Evolutionary conservation across 2,329 filamentous ascomycete genomes (phyloP).

Genomic region (Ceratocystis cubensis): DNA sequence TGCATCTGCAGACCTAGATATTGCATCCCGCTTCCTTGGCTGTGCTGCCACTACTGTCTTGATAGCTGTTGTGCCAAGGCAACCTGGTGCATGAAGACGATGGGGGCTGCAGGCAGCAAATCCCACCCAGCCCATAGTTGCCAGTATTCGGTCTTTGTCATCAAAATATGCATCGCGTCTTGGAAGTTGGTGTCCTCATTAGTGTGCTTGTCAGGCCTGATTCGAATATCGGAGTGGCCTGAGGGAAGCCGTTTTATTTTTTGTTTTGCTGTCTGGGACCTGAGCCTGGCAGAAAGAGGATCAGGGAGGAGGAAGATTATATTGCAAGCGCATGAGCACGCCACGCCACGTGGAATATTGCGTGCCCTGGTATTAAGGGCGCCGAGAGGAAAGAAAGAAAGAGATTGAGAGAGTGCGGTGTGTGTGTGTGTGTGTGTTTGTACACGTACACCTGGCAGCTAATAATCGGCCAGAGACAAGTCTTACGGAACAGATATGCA

Average conservation of each 20-base stretch:
- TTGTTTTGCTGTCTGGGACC: background rate
- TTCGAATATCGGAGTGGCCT: background rate
- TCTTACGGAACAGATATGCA: no score
- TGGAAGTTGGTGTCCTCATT: slow-evolving; percentile 11
- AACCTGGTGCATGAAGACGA: background rate
- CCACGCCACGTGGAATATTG: background rate
- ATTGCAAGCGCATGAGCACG: background rate
- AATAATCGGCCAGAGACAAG: no score
- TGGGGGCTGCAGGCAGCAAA: background rate
- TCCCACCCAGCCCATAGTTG: no score
- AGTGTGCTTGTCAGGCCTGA: slow-evolving; percentile 17
- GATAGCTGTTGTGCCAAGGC: background rate
- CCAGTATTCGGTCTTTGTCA: background rate
- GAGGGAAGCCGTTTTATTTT: background rate
- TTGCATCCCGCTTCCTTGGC: background rate
- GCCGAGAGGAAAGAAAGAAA: no score
- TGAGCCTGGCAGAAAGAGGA: background rate
- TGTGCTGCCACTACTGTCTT: background rate
- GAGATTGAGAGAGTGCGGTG: no score
- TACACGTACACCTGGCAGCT: no score
- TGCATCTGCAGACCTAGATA: background rate
- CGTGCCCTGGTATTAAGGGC: background rate
- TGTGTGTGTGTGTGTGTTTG: no score
- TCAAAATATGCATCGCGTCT: background rate
- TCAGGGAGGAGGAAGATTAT: background rate